Base-by-base conservation (phyloP, 352 stramenopile genomes). In the Globisporangium irregulare region DNA sequence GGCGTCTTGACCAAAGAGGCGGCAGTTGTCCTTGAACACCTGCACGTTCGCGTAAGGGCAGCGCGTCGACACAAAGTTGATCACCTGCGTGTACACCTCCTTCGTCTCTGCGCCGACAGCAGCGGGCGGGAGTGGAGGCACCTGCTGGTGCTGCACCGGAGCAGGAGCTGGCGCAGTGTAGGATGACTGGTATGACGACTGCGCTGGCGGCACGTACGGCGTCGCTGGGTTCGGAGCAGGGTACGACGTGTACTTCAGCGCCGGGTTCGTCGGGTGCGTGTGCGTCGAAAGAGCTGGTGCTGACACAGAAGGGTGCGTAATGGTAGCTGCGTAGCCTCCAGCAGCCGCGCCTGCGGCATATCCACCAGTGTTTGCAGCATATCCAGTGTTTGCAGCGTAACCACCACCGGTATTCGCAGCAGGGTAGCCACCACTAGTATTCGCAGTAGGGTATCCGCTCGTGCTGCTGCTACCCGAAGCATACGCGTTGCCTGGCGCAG, bases 1-100 rank as follows among this genome's bases (percentile, higher is more conserved):
- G n/a, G 81, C 70, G 38, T 95, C 88, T 48, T 95, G 88, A 2
- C 88, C 88, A 55, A 95, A 95, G 25, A 91, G 82, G 32, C 88
- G 86, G 70, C 88, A 95, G 74, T 95, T 95, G 73, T 95, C 88
- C 72, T 95, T 95, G 68, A 95, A 95, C 38, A 84, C 73, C 63
- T 93, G 83, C 57, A 94, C 58, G 41, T 95, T 91, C 2, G 88
- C 88, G 73, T 95, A 88, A 46, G 88, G 86, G 57, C 87, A 93
- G 54, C 87, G 87, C 27, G 78, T 79, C 56, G 83, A 79, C 24
- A 95, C 73, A 22, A 95, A 91, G 51, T 82, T 79, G 61, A 95
- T 92, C 59, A 95, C 88, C 3, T 92, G 73, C 24, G 77, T 84
- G 70, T 94, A 95, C 51, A 94, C 85, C 48, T 89, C 69, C 75